These are phyloP conservation scores for Dendryphion nanum DNA, from an alignment of 2,329 filamentous ascomycete species.

Conservation along the genomic window DNA sequence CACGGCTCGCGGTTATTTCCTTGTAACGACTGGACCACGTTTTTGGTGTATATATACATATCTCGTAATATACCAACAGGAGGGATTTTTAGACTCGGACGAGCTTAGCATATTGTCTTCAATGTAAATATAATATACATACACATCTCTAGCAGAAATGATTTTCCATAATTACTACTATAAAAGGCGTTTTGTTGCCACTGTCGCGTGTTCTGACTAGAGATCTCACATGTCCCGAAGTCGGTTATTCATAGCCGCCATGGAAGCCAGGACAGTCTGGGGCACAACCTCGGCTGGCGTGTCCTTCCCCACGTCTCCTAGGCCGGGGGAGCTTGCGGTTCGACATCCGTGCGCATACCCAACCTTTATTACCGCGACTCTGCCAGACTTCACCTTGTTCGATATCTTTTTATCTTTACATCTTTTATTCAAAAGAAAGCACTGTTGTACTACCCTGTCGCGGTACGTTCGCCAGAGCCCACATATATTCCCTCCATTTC, in stretches of 20 bases:
- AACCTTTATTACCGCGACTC: constrained; percentile 13
- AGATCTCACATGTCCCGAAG: background rate
- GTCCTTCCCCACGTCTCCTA: constrained; percentile 14
- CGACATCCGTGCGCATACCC: constrained; percentile 5
- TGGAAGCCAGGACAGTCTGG: background rate
- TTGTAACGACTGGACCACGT: too few relatives aligned
- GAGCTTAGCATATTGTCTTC: too few relatives aligned
- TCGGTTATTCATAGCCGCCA: constrained; percentile 21
- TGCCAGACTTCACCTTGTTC: constrained; percentile 3
- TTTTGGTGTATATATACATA: too few relatives aligned
- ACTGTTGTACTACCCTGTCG: background rate
- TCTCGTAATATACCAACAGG: too few relatives aligned
- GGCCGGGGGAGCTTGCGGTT: constrained; percentile 16
- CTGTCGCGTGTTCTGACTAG: constrained; percentile 5
- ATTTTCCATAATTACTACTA: too few relatives aligned
- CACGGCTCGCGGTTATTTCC: too few relatives aligned
- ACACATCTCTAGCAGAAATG: too few relatives aligned
- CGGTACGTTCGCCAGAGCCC: background rate
- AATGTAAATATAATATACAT: too few relatives aligned
- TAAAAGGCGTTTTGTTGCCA: too few relatives aligned
- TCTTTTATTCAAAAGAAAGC: too few relatives aligned
- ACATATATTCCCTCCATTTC: too few relatives aligned
- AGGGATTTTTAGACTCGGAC: too few relatives aligned
- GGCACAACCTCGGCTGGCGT: constrained; percentile 22
- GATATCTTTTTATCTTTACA: background rate